Conservation (phyloP, 805 yeast genomes). For the Zygosaccharomyces bailii region DNA sequence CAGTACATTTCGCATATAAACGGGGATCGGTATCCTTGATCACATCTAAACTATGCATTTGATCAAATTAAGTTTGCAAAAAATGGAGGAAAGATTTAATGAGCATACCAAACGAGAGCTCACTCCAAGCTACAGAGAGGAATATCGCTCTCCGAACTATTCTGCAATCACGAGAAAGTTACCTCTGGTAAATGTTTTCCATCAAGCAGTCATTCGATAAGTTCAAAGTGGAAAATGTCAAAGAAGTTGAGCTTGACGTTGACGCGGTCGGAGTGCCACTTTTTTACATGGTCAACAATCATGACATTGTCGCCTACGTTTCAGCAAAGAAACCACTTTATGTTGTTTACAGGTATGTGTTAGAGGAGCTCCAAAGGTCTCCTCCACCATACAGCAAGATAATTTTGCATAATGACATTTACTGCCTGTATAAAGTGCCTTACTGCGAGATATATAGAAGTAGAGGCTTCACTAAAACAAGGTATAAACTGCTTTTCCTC, state of each 20-base stretch:
- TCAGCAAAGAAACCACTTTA: conserved; percentile 6
- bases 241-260: conserved; percentile 5
- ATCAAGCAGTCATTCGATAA: conserved; percentile 18
- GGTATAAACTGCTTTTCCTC: conserved; percentile 10
- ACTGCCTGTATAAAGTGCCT: conserved; percentile 13
- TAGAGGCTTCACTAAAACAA: background rate
- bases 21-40: background rate
- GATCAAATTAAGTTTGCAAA: background rate
- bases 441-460: conserved; percentile 15
- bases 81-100: background rate
- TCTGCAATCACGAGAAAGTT: background rate
- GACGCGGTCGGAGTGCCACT: conserved; percentile 22
- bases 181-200: conserved; percentile 7
- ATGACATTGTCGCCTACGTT: conserved; percentile 3
- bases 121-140: background rate
- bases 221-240: conserved; percentile 11
- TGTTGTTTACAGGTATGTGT: conserved; percentile 12
- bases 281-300: conserved; percentile 10
- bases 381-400: conserved; percentile 16
- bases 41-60: background rate
- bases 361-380: conserved; percentile 6
- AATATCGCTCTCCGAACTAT: background rate
- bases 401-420: conserved; percentile 2
- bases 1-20: background rate
- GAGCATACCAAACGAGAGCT: background rate